Evolutionary conservation across 495 filamentous ascomycete species (phyloP).

Genomic region (Neurospora pannonica): DNA sequence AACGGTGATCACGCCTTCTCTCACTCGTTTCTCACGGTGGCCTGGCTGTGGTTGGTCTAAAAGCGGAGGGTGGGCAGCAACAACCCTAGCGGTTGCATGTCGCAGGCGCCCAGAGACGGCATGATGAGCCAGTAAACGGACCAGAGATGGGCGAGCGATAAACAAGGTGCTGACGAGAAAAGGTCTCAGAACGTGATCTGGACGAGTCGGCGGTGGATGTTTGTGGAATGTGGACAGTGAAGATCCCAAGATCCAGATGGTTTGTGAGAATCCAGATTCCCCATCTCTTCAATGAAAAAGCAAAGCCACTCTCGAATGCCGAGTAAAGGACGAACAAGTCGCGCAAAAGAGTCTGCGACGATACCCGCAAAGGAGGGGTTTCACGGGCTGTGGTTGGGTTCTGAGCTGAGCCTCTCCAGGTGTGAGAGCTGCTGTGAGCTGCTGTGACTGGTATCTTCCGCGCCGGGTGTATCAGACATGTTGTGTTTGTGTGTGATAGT

Average conservation of each 20-base stretch:
- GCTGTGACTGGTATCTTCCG: not conserved
- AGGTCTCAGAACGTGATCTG: not conserved
- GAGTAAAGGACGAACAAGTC: not conserved
- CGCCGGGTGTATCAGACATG: not conserved
- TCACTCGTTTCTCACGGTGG: slow-evolving; percentile 16
- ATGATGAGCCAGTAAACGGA: slow-evolving; percentile 8
- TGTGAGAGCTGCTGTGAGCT: not conserved
- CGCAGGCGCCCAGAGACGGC: slow-evolving; percentile 10
- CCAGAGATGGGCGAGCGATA: slow-evolving; percentile 2
- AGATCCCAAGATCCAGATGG: not conserved
- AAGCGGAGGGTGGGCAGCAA: slow-evolving; percentile 1
- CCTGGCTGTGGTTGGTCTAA: slow-evolving; percentile 18
- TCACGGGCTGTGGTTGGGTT: not conserved
- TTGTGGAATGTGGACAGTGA: not conserved
- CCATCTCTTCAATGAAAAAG: not conserved
- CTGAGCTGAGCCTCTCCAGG: not conserved
- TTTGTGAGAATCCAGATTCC: not conserved
- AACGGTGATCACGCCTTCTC: slow-evolving; percentile 4
- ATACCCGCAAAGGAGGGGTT: not conserved
- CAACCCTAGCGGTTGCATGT: not conserved
- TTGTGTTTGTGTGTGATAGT: not conserved
- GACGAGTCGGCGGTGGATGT: not conserved
- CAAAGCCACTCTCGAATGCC: not conserved
- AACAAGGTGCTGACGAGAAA: not conserved
- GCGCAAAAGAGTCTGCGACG: not conserved